Conservation (phyloP, 108 stramenopile genomes). For the Nitzschia putrida region DNA sequence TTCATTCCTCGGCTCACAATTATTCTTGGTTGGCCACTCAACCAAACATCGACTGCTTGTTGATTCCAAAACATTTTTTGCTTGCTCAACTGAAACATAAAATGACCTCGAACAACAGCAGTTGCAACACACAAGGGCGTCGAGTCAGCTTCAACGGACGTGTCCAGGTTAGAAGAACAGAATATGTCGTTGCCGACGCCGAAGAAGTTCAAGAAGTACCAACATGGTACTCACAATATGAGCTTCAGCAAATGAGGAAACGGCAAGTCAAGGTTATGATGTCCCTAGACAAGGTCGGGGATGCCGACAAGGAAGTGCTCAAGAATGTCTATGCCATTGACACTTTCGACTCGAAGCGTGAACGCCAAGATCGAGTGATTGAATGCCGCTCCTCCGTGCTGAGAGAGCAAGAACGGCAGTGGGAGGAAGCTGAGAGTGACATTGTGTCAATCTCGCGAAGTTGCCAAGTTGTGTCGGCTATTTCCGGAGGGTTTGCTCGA, state of each 20-base stretch:
- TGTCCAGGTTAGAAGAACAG: too few species aligned
- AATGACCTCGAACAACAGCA: too few species aligned
- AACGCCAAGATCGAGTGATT: neutral
- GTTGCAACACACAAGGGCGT: too few species aligned
- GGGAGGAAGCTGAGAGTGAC: neutral
- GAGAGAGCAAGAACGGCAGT: neutral
- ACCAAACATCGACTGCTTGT: too few species aligned
- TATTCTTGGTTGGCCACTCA: too few species aligned
- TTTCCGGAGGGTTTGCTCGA: neutral
- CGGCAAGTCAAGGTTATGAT: neutral
- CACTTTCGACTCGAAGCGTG: neutral
- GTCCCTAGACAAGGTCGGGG: neutral
- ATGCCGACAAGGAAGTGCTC: neutral
- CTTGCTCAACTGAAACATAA: too few species aligned
- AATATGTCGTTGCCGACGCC: too few species aligned
- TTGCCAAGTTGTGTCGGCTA: neutral
- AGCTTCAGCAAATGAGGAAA: neutral
- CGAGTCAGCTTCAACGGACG: too few species aligned
- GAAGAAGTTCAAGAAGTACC: neutral
- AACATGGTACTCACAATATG: constrained; percentile 1
- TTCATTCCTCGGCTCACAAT: too few species aligned
- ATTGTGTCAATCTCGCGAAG: neutral
- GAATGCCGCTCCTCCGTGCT: neutral
- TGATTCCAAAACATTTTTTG: too few species aligned
- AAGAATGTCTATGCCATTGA: neutral